Percentiles rank a stretch among this genome's conserved stretches.
Evolutionary conservation across 2,329 filamentous ascomycete species (phyloP).

Genomic region (Fusarium sp.): DNA sequence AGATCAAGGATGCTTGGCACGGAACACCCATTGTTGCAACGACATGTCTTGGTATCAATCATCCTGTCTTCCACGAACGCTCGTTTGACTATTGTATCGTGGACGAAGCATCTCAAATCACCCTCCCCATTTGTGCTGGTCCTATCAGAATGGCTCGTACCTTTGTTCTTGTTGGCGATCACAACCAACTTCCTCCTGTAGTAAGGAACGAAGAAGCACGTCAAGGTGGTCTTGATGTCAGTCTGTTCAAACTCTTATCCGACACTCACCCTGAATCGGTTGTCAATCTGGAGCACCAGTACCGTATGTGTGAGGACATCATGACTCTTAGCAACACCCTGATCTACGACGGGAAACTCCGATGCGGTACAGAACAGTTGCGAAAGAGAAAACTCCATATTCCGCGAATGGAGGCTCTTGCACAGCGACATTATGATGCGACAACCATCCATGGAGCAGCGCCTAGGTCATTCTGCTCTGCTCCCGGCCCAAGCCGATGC

Average conservation of each 20-base stretch:
- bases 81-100: conserved; percentile 99
- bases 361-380: conserved; percentile 85
- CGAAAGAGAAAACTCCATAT: conserved; percentile 76
- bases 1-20: conserved; percentile 86
- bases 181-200: conserved; percentile 93
- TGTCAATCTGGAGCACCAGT: conserved; percentile 93
- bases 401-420: conserved; percentile 72
- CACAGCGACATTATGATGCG: conserved; percentile 69
- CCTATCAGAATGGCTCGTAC: conserved; percentile 93
- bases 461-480: conserved; percentile 68
- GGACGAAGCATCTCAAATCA: conserved; percentile 98
- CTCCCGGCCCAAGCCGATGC: conserved; percentile 66
- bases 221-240: conserved; percentile 88
- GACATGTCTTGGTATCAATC: conserved; percentile 92
- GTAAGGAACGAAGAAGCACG: conserved; percentile 92
- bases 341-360: conserved; percentile 91
- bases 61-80: conserved; percentile 87
- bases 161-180: conserved; percentile 96
- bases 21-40: conserved; percentile 91
- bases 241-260: conserved; percentile 92
- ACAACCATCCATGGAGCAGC: conserved; percentile 57
- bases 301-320: conserved; percentile 97
- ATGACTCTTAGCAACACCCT: conserved; percentile 94
- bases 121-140: conserved; percentile 91
- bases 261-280: conserved; percentile 89